Percentiles rank a stretch among this genome's conserved stretches.
phyloP scores from a whole-genome alignment of 2,329 filamentous ascomycete genomes.

The Metarhizium guizhouense region DNA sequence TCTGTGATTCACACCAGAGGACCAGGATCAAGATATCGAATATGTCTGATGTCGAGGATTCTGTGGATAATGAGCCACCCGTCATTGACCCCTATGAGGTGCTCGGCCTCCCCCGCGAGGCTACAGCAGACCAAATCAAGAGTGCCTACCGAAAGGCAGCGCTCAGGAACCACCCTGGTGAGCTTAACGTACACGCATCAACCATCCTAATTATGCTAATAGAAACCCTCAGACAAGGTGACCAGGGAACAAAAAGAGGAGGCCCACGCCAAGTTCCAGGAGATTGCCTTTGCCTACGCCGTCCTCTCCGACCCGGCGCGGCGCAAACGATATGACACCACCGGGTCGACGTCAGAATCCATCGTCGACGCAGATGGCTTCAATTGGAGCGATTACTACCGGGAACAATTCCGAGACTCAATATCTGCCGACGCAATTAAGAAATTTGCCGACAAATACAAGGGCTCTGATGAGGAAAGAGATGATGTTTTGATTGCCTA shows the following conservation, averaged over 20 bases:
- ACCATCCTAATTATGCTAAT: not conserved
- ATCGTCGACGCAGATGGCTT: constrained; percentile 73
- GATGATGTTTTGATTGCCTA: constrained; percentile 71
- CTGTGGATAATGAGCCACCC: constrained; percentile 49
- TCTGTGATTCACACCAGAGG: not conserved
- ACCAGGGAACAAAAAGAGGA: constrained; percentile 54
- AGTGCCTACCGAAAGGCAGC: constrained; percentile 86
- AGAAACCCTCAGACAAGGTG: constrained; percentile 58
- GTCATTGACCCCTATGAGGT: constrained; percentile 70
- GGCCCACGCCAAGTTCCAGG: constrained; percentile 77
- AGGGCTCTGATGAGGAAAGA: constrained; percentile 76
- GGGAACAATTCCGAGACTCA: constrained; percentile 69
- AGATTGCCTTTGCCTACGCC: constrained; percentile 88
- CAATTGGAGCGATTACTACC: constrained; percentile 85
- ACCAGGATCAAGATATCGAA: constrained; percentile 3
- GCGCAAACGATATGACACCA: constrained; percentile 79
- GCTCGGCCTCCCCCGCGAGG: constrained; percentile 60
- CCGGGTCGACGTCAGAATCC: constrained; percentile 79
- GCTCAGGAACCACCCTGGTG: constrained; percentile 78
- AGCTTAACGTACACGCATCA: constrained; percentile 7
- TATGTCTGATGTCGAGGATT: constrained; percentile 44
- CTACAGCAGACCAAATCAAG: constrained; percentile 74
- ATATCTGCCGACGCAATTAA: constrained; percentile 68
- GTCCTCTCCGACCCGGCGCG: constrained; percentile 77
- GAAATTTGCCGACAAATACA: constrained; percentile 69